Base-by-base conservation (phyloP, 352 stramenopile genomes). In the Blastocystis sp. region DNA sequence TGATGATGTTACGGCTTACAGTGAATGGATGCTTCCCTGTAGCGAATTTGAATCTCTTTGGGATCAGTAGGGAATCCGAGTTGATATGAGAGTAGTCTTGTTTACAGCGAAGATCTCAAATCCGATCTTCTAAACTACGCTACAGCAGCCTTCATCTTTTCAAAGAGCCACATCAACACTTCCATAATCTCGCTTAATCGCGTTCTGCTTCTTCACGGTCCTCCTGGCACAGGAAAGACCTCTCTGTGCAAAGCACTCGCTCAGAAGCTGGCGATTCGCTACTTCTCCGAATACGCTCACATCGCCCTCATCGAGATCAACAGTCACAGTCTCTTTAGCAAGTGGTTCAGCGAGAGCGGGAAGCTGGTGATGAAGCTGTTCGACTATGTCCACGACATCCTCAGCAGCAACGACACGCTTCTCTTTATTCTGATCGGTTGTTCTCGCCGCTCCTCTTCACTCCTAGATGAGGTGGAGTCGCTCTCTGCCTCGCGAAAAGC, bases 281-380 rank as follows among this genome's bases (percentile, higher is more conserved):
- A 96, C 20, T 91, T 91, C 1, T 91, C 93, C 30, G 92, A 92
- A 90, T 97, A 92, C 41, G 90, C 91, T 24, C 93, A 92, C 47
- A 93, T 93, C 24, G 92, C 93, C 34, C 87, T 98, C 26, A 90
- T 98, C 13, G 95, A 98, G 90, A 95, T 98, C 75, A 96, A 97
- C 39, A 94, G 94, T 8, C 95, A 98, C 91, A 96, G 93, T 34
- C 92, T 98, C 9, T 98, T 98, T 69, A 92, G 50, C 26, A 93
- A 97, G 92, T 98, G 95, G 95, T 98, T 98, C 91, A 96, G 93
- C 20, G 95, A 97, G 90, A 96, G 93, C 64, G 95, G 95, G 20
- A 98, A 98, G 91, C 92, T 98, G 9, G 94, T 98, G 34, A 94
- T 94, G 91, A 95, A 95, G 79, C 92, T 98, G 8, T 98, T 98